These are phyloP conservation scores for Lipomyces chichibuensis DNA, from an alignment of 805 yeast genomes.

Conservation along the genomic window DNA sequence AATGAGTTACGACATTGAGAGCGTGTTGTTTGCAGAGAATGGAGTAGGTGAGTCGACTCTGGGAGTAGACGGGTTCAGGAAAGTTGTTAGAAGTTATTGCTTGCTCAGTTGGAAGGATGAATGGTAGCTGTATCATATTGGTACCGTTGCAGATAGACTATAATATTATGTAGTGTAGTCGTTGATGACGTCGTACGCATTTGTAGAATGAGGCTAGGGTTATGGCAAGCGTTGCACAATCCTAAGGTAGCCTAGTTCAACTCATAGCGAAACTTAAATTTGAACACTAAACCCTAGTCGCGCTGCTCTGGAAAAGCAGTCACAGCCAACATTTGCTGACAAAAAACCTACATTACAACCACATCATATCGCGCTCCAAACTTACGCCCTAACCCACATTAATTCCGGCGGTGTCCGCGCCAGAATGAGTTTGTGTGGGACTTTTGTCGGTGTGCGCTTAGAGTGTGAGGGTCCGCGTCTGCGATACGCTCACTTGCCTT, in stretches of 20 bases:
- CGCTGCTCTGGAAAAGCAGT: neutral
- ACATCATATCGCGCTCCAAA: neutral
- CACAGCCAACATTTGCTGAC: neutral
- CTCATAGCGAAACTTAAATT: neutral
- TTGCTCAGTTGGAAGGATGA: constrained; percentile 3
- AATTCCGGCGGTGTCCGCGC: neutral
- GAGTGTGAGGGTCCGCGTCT: neutral
- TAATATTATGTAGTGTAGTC: too few relatives aligned
- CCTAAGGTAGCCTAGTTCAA: neutral
- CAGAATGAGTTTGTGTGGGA: neutral
- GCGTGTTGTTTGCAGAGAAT: constrained; percentile 2
- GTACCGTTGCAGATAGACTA: neutral
- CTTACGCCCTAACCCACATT: neutral
- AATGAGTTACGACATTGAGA: constrained; percentile 13
- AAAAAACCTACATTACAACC: neutral
- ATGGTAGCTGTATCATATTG: neutral
- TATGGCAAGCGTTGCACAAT: too few relatives aligned
- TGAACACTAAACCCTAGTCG: neutral
- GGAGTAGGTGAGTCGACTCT: neutral
- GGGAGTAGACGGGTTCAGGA: neutral
- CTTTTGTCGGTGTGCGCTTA: neutral
- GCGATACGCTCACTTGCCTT: neutral
- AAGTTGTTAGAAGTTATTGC: constrained; percentile 4
- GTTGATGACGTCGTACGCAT: too few relatives aligned
- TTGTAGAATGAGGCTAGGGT: too few relatives aligned